Evolutionary conservation across 1,139 yeast genomes (phyloP).

Genomic region (Debaryomyces udenii): DNA sequence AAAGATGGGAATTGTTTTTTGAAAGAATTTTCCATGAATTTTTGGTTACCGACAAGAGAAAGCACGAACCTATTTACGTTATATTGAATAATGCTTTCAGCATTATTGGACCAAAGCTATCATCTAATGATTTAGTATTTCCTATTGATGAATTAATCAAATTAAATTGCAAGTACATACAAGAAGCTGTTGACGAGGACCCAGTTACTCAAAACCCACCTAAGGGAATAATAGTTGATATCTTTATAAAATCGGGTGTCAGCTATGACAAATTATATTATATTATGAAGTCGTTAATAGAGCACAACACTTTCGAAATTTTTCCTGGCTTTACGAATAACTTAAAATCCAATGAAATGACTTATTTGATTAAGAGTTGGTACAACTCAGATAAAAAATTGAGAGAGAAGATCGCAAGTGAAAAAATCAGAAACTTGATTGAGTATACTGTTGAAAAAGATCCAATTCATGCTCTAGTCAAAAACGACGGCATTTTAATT

Average conservation of each 20-base stretch:
- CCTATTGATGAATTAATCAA: slow-evolving; percentile 76
- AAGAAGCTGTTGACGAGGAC: slow-evolving; percentile 41
- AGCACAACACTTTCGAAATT: slow-evolving; percentile 57
- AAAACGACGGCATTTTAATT: slow-evolving; percentile 19
- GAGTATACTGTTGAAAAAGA: slow-evolving; percentile 48
- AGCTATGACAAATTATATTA: slow-evolving; percentile 70
- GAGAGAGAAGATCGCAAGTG: slow-evolving; percentile 52
- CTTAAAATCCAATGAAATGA: slow-evolving; percentile 54
- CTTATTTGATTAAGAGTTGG: slow-evolving; percentile 66
- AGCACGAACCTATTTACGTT: slow-evolving; percentile 42
- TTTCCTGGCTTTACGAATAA: slow-evolving; percentile 47
- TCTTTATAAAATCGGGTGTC: slow-evolving; percentile 78
- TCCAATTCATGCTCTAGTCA: slow-evolving; percentile 47
- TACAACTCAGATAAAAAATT: slow-evolving; percentile 62
- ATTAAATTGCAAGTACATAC: slow-evolving; percentile 48
- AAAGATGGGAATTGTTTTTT: slow-evolving; percentile 71
- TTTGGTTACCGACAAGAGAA: slow-evolving; percentile 29
- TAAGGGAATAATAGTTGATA: slow-evolving; percentile 53
- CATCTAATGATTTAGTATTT: slow-evolving; percentile 69
- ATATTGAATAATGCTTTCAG: slow-evolving; percentile 42
- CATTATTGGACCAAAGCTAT: slow-evolving; percentile 46
- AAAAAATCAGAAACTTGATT: slow-evolving; percentile 37
- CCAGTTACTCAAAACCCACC: slow-evolving; percentile 47
- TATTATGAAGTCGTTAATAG: slow-evolving; percentile 67
- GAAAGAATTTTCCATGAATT: slow-evolving; percentile 46